A percentile compares a stretch with the other conserved stretches of the same genome.
Evolutionary conservation across 2,329 filamentous ascomycete genomes (phyloP).

Genomic region (Eutypa lata): DNA sequence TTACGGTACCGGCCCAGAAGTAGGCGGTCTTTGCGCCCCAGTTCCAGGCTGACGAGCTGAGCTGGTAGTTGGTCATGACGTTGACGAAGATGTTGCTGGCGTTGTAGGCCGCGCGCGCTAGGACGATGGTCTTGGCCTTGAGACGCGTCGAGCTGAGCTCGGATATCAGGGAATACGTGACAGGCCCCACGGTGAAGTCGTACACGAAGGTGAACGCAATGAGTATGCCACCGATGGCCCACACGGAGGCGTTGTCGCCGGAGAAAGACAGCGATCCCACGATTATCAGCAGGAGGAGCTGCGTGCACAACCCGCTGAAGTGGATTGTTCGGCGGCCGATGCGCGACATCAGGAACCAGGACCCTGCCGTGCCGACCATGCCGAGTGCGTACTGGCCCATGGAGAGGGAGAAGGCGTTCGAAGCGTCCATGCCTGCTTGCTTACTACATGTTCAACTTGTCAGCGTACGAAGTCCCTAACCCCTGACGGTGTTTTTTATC

Average conservation of each 20-base stretch:
- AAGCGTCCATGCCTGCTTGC: constrained; percentile 42
- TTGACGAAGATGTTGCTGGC: constrained; percentile 49
- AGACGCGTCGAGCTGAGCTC: constrained; percentile 53
- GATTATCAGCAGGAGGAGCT: constrained; percentile 37
- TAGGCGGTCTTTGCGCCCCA: constrained; percentile 46
- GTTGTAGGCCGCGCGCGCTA: constrained; percentile 47
- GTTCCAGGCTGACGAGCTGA: constrained; percentile 43
- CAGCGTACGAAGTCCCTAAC: neutral
- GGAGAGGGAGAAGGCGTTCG: constrained; percentile 42
- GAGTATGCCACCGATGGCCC: constrained; percentile 44
- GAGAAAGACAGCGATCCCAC: constrained; percentile 38
- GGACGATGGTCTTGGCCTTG: constrained; percentile 52
- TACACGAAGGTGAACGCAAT: constrained; percentile 53
- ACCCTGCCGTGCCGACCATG: constrained; percentile 47
- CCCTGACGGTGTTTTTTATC: neutral
- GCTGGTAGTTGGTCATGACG: constrained; percentile 46
- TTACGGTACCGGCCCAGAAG: constrained; percentile 45
- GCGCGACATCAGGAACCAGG: constrained; percentile 47
- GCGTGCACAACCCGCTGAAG: constrained; percentile 40
- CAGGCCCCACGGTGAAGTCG: constrained; percentile 52
- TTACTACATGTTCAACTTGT: constrained; percentile 19
- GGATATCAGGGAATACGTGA: constrained; percentile 49
- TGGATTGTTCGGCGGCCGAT: constrained; percentile 50
- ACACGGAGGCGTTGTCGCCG: constrained; percentile 31
- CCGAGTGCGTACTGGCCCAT: constrained; percentile 49